Conservation (phyloP, 768 basidiomycete species). For the Macrolepiota fuliginosa region DNA sequence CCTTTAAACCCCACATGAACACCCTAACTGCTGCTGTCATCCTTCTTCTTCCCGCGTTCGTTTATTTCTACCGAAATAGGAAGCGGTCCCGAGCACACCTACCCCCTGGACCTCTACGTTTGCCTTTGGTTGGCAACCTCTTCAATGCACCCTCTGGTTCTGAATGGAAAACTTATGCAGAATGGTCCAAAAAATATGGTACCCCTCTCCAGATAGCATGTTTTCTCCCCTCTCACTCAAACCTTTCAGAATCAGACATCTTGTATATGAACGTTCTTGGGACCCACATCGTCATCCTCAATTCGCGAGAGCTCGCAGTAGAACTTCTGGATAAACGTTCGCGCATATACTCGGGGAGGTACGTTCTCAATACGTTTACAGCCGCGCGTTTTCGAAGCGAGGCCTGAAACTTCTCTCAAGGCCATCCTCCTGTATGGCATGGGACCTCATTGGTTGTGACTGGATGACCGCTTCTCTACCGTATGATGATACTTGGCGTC, state of each 20-base stretch:
- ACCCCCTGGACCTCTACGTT: constrained; percentile 36
- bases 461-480: too few relatives aligned
- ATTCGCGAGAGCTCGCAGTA: constrained; percentile 2
- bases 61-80: too few relatives aligned
- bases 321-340: constrained; percentile 15
- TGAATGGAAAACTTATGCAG: constrained; percentile 33
- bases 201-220: too few relatives aligned
- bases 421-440: background rate
- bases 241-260: background rate
- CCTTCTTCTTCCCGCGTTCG: too few relatives aligned
- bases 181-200: constrained; percentile 25
- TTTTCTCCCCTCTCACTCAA: too few relatives aligned
- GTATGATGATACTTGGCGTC: background rate
- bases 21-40: too few relatives aligned
- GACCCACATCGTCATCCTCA: constrained; percentile 11
- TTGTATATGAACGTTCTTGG: constrained; percentile 11
- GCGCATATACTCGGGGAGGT: constrained; percentile 14
- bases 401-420: background rate
- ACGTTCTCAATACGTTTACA: background rate
- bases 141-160: constrained; percentile 24
- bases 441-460: too few relatives aligned
- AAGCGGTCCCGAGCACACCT: constrained; percentile 13
- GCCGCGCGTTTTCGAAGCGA: background rate
- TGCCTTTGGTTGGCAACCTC: constrained; percentile 30
- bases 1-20: too few relatives aligned